Conservation (phyloP, 495 filamentous ascomycete genomes). For the Neurospora sp. region DNA sequence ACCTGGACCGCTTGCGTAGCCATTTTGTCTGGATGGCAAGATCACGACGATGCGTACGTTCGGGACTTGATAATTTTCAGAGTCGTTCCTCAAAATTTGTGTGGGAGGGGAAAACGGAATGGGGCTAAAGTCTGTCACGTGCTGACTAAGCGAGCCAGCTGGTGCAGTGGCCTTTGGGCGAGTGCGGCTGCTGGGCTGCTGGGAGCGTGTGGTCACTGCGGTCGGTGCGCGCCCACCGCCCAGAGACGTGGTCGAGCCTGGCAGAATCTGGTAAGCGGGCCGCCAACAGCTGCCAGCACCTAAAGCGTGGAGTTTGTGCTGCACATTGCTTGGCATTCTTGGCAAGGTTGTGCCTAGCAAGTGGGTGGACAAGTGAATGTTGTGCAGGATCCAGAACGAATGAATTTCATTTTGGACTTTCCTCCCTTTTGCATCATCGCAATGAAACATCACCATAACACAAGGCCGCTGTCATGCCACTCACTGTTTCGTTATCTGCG, state of each 20-base stretch:
- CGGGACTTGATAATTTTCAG: conserved; percentile 5
- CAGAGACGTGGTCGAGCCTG: neutral
- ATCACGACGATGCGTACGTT: conserved; percentile 24
- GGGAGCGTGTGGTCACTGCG: neutral
- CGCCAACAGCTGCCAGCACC: neutral
- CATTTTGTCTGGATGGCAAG: conserved; percentile 26
- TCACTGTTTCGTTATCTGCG: neutral
- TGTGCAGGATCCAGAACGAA: neutral
- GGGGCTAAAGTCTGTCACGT: conserved; percentile 26
- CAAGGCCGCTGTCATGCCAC: neutral
- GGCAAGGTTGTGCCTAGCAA: neutral
- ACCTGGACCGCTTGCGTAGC: conserved; percentile 27
- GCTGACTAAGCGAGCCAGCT: conserved; percentile 2
- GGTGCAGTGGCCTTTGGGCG: neutral
- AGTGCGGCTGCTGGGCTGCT: neutral
- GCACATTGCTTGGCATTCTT: neutral
- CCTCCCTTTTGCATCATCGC: neutral
- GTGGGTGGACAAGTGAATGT: neutral
- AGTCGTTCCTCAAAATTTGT: conserved; percentile 19
- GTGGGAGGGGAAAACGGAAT: conserved; percentile 27
- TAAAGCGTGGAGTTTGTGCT: neutral
- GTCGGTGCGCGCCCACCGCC: neutral
- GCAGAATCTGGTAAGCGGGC: neutral
- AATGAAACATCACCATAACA: neutral
- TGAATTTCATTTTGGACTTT: neutral